These are phyloP conservation scores for Cenococcum geophilum DNA, from an alignment of 495 filamentous ascomycete species.

Conservation along the genomic window DNA sequence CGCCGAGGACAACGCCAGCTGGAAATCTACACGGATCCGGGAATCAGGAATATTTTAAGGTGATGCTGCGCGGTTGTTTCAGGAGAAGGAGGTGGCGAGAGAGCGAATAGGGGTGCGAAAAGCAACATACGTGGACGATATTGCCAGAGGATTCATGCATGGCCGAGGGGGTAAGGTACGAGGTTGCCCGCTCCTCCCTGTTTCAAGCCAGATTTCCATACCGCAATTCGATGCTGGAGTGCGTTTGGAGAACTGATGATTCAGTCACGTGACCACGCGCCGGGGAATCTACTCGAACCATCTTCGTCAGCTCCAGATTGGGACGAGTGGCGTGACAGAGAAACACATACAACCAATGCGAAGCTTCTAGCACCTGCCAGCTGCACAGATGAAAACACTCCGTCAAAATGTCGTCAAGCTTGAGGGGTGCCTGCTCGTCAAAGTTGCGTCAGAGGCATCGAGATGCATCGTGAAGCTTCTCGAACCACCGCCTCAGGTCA, in stretches of 20 bases:
- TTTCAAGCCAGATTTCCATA: not conserved
- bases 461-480: constrained; percentile 4
- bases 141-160: not conserved
- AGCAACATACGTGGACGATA: no score
- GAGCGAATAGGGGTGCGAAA: not conserved
- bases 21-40: constrained; percentile 74
- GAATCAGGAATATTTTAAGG: constrained; percentile 70
- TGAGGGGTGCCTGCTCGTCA: not conserved
- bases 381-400: no score
- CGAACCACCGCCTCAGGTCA: not conserved
- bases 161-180: not conserved
- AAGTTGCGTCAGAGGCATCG: not conserved
- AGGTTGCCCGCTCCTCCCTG: not conserved
- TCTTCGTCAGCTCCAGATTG: not conserved
- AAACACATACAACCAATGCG: constrained; percentile 6
- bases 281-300: no score
- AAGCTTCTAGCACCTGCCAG: not conserved
- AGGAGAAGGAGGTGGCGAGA: not conserved
- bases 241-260: not conserved
- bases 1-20: constrained; percentile 80
- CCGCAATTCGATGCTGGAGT: not conserved
- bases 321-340: constrained; percentile 4
- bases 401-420: not conserved
- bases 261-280: not conserved
- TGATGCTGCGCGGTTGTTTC: constrained; percentile 15